Percentiles rank a stretch among this genome's conserved stretches.
Evolutionary conservation across 306 rosid species (phyloP).

Genomic region (Boehmeria nivea): DNA sequence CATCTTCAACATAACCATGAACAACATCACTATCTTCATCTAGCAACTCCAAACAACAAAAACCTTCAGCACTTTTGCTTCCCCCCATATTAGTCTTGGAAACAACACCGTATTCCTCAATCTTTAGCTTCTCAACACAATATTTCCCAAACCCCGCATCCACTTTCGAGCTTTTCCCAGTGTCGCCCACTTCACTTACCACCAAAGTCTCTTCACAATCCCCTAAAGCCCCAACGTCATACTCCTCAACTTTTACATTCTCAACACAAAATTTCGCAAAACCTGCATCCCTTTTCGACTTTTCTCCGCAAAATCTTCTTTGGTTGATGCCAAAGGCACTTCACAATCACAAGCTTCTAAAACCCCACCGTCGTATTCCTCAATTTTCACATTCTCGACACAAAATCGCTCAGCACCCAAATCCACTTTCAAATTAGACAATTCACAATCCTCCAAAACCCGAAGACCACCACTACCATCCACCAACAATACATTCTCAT

Average conservation of each 20-base stretch:
- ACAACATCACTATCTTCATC: not conserved
- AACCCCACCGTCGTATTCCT: not conserved
- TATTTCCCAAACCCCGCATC: not conserved
- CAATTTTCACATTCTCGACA: not conserved
- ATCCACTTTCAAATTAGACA: constrained; percentile 16
- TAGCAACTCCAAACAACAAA: constrained; percentile 1
- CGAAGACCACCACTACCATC: constrained; percentile 10
- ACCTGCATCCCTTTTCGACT: not conserved
- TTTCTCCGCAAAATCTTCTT: constrained; percentile 10
- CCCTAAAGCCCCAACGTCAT: not conserved
- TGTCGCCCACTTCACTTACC: too few relatives aligned
- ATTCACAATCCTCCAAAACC: not conserved
- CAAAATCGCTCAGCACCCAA: not conserved
- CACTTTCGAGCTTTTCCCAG: too few relatives aligned
- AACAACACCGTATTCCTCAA: too few relatives aligned
- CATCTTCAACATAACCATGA: constrained; percentile 7
- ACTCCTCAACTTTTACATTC: too few relatives aligned
- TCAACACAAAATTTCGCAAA: too few relatives aligned
- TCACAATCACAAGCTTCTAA: constrained; percentile 13
- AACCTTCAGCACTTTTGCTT: constrained; percentile 15
- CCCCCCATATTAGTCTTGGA: too few relatives aligned
- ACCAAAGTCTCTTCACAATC: too few relatives aligned
- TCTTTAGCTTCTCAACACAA: too few relatives aligned
- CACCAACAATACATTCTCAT: constrained; percentile 20
- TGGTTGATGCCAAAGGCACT: not conserved